A percentile compares a stretch with the other conserved stretches of the same genome.
Evolutionary conservation across 148 eudicot species (phyloP).

Genomic region (Chenopodium quinoa): DNA sequence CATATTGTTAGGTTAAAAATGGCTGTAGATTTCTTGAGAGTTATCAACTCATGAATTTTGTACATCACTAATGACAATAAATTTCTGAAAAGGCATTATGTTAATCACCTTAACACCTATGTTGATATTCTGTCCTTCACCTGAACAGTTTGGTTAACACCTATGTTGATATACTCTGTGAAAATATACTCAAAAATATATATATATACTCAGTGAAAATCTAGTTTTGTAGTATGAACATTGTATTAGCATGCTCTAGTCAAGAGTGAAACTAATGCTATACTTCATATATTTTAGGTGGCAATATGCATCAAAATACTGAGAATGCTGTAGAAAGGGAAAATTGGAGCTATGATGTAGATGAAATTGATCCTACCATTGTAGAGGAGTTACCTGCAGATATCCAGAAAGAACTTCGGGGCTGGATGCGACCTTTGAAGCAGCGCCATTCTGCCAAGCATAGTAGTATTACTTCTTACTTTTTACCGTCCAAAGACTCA

Average conservation of each 20-base stretch:
- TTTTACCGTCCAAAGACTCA: conserved; percentile 18
- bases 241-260: background rate
- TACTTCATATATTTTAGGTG: background rate
- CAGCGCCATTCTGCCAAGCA: conserved; percentile 18
- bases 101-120: no score
- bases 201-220: no score
- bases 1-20: background rate
- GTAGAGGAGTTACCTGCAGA: conserved; percentile 33
- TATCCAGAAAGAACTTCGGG: conserved; percentile 36
- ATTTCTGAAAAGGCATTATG: no score
- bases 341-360: conserved; percentile 28
- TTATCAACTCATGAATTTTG: background rate
- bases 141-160: background rate
- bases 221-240: background rate
- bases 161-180: no score
- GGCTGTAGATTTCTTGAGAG: background rate
- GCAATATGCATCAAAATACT: background rate
- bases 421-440: conserved; percentile 33
- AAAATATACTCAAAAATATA: no score
- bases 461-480: conserved; percentile 27
- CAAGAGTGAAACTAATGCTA: conserved; percentile 8
- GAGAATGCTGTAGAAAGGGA: background rate
- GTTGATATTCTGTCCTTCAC: no score
- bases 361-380: conserved; percentile 33
- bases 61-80: no score